Conservation (phyloP, 2,329 filamentous ascomycete genomes). For the Zasmidium citrigriseum region DNA sequence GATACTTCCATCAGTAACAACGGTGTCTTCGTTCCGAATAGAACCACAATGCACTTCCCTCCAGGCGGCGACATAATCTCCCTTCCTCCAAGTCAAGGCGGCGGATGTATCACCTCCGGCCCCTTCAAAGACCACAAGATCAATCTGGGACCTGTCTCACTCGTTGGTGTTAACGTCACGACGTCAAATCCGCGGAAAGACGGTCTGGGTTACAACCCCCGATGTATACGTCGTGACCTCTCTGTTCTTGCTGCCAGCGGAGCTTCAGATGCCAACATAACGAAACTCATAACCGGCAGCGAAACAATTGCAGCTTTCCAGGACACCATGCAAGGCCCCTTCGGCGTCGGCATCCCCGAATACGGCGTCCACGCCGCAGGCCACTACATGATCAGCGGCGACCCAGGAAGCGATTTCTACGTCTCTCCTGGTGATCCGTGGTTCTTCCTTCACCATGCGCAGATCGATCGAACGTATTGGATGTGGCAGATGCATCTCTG, state of each 20-base stretch:
- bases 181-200: slow-evolving; percentile 26
- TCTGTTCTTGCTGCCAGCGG: slow-evolving; percentile 1
- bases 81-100: slow-evolving; percentile 51
- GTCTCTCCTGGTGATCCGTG: slow-evolving; percentile 48
- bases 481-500: slow-evolving; percentile 53
- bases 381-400: slow-evolving; percentile 49
- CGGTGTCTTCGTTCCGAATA: slow-evolving; percentile 9
- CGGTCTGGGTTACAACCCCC: slow-evolving; percentile 23
- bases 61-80: slow-evolving; percentile 30
- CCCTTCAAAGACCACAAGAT: slow-evolving; percentile 49
- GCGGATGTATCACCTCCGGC: slow-evolving; percentile 56
- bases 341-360: slow-evolving; percentile 4
- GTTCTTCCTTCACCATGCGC: slow-evolving; percentile 52
- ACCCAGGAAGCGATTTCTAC: slow-evolving; percentile 41
- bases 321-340: slow-evolving; percentile 15
- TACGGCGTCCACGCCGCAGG: slow-evolving; percentile 43
- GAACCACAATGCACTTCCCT: slow-evolving; percentile 11
- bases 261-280: slow-evolving; percentile 14
- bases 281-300: slow-evolving; percentile 14
- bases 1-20: slow-evolving; percentile 47
- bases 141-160: slow-evolving; percentile 28
- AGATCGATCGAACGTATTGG: slow-evolving; percentile 47
- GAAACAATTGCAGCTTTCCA: slow-evolving; percentile 18
- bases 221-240: slow-evolving; percentile 20
- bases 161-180: slow-evolving; percentile 1